Evolutionary conservation across 495 filamentous ascomycete genomes (phyloP), one percentile per base, ranked within the genome.

Genomic region (Podospora didyma): DNA sequence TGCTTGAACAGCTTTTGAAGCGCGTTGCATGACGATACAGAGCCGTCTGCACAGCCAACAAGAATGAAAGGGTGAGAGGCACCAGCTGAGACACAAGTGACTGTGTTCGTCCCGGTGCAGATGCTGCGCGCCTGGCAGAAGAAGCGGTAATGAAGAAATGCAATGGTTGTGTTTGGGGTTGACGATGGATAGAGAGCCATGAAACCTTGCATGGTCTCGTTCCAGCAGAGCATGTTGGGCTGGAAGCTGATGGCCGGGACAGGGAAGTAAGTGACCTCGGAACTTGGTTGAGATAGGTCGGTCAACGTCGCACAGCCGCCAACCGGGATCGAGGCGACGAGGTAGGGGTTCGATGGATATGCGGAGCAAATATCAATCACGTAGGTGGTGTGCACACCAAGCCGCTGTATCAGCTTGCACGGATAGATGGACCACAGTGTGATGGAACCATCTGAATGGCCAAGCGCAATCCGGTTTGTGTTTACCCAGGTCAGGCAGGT

Each of bases 401-500:
- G 66, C 4, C 77, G 71, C 42, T 69, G 69, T 2, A 80, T 51
- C 31, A 75, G 60, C 34, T 59, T 57, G 26, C 58, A 58, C 9
- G 77, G 77, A 22, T 65, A 70, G 39, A 80, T 22, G n/a, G 76
- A 80, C 75, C 76, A 80, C 12, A 80, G 61, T 11, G 67, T 65
- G 37, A 80, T 65, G 17, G 74, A 77, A 9, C 77, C 77, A 47
- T 80, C 77, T 0, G 71, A 74, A 62, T 77, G 73, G 51, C 71
- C 77, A 47, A 78, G 65, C 19, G 63, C 71, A 44, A 80, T 56
- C 14, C 76, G 75, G 60, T 80, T 80, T 51, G 66, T 69, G 53
- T 75, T 77, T 4, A 75, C 61, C 77, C 77, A 80, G 14, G 74
- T 68, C 26, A 80, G 69, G 62, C 72, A 74, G 28, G 74, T 77